A percentile compares a stretch with the other conserved stretches of the same genome.
Evolutionary conservation across 2,329 filamentous ascomycete genomes (phyloP).

Genomic region (Cladobotryum protrusum): DNA sequence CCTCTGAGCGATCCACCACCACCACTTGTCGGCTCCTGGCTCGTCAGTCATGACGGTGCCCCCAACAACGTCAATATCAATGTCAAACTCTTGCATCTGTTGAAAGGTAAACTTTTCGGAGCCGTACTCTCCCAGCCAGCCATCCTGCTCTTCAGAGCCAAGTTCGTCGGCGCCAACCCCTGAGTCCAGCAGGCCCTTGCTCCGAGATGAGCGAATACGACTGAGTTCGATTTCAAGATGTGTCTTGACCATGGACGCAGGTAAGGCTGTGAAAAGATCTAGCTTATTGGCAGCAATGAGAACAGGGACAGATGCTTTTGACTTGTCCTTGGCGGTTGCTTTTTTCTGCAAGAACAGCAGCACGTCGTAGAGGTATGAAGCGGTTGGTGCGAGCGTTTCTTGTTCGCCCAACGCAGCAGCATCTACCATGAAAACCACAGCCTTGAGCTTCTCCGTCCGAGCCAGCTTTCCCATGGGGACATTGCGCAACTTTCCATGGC

Average conservation of each 20-base stretch:
- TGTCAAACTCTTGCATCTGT: conserved; percentile 76
- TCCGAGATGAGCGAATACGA: conserved; percentile 67
- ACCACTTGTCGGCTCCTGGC: conserved; percentile 76
- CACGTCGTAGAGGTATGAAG: conserved; percentile 81
- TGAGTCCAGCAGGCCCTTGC: conserved; percentile 76
- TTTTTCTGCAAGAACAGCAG: conserved; percentile 77
- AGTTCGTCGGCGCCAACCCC: conserved; percentile 62
- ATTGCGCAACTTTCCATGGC: conserved; percentile 86
- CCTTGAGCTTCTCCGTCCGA: conserved; percentile 49
- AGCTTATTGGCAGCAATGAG: conserved; percentile 91
- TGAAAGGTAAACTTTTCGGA: conserved; percentile 71
- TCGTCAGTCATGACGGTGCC: conserved; percentile 64
- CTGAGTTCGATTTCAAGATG: conserved; percentile 76
- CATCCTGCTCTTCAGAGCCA: conserved; percentile 65
- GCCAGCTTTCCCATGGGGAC: conserved; percentile 52
- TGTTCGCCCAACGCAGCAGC: conserved; percentile 59
- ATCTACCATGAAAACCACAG: conserved; percentile 85
- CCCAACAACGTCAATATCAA: conserved; percentile 69
- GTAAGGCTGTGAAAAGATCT: conserved; percentile 89
- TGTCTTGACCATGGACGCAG: conserved; percentile 65
- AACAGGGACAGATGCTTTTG: conserved; percentile 53
- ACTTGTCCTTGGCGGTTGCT: conserved; percentile 38
- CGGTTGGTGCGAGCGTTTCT: conserved; percentile 62
- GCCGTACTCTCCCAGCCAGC: conserved; percentile 77
- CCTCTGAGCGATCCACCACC: conserved; percentile 78